Percentiles rank a stretch among this genome's conserved stretches.
Conservation (phyloP, 768 basidiomycete genomes). For the Trametes elegans region DNA sequence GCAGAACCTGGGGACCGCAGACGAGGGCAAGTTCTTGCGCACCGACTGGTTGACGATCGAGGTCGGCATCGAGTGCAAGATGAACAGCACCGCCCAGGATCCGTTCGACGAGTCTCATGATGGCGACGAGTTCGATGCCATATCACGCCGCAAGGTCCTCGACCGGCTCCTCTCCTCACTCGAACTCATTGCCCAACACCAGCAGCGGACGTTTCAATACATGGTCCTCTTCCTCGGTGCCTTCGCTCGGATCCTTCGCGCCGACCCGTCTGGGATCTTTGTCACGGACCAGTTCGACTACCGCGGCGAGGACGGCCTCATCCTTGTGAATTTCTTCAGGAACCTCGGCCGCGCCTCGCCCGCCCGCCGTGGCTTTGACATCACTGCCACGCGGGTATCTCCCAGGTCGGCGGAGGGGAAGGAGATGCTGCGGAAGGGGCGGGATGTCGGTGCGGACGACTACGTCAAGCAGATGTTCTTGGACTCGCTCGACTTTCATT, state of each 20-base stretch:
- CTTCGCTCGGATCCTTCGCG: conserved; percentile 5
- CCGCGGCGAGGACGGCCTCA: not conserved
- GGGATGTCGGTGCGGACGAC: not conserved
- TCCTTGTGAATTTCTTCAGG: conserved; percentile 5
- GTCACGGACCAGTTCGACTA: conserved; percentile 12
- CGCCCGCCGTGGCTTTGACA: conserved; percentile 3
- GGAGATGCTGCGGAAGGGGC: not conserved
- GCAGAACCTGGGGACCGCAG: too few relatives aligned
- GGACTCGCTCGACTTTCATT: not conserved
- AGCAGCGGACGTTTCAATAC: conserved; percentile 7
- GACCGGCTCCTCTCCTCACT: not conserved
- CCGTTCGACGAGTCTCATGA: not conserved
- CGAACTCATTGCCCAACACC: not conserved
- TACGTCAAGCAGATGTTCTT: not conserved
- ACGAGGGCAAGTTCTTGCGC: too few relatives aligned
- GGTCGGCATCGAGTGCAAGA: conserved; percentile 2
- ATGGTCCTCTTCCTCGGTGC: conserved; percentile 5
- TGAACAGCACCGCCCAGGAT: not conserved
- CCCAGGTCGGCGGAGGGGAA: not conserved
- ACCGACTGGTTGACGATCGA: not conserved
- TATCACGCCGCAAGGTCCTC: not conserved
- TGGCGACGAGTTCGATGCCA: not conserved
- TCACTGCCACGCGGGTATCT: not conserved
- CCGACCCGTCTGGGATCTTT: conserved; percentile 3
- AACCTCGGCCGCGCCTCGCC: not conserved